A percentile compares a stretch with the other conserved stretches of the same genome.
Evolutionary conservation across 345 rosid genomes (phyloP).

Genomic region (Gynandropsis gynandra): DNA sequence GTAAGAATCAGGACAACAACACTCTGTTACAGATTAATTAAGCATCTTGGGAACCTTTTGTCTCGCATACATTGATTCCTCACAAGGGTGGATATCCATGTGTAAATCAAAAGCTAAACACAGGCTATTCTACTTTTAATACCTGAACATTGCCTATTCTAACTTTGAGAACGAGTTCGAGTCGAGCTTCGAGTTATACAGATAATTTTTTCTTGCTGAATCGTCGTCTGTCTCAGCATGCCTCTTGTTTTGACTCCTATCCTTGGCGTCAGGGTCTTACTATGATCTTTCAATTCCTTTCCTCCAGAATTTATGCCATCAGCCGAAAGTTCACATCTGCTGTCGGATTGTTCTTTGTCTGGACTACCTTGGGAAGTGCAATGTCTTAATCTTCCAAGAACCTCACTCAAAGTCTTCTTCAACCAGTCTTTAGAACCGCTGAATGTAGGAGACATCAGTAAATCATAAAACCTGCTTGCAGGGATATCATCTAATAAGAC

Average conservation of each 20-base stretch:
- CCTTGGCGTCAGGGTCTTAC: not conserved
- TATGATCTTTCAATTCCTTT: not conserved
- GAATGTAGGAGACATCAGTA: constrained; percentile 9
- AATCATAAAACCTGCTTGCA: constrained; percentile 17
- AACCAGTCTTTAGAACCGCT: not conserved
- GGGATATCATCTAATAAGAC: constrained; percentile 23
- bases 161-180: too few species aligned
- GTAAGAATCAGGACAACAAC: too few species aligned
- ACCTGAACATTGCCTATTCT: too few species aligned
- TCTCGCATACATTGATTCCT: too few species aligned
- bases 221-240: constrained; percentile 7
- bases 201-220: not conserved
- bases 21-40: too few species aligned
- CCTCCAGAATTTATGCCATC: too few species aligned
- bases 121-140: too few species aligned
- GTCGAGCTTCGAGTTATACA: too few species aligned
- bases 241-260: constrained; percentile 24
- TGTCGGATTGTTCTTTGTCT: not conserved
- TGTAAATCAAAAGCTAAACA: too few species aligned
- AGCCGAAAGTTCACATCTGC: constrained; percentile 5
- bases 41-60: too few species aligned
- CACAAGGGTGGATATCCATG: too few species aligned
- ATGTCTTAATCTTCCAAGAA: constrained; percentile 18
- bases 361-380: not conserved
- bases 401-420: constrained; percentile 9